phyloP scores from a whole-genome alignment of 805 yeast genomes.

The Ogataea nonfermentans region DNA sequence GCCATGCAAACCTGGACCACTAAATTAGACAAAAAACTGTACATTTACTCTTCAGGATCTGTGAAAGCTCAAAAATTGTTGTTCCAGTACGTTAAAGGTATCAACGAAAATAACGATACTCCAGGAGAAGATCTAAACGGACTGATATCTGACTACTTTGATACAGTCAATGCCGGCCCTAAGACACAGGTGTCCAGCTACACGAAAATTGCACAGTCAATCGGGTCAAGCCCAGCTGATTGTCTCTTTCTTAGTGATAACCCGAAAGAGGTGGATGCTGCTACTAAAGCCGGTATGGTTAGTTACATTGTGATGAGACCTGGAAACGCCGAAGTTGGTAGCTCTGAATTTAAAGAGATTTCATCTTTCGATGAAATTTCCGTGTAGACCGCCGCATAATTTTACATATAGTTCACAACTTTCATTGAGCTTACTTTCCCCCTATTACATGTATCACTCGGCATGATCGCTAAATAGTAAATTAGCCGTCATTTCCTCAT shows the following conservation, averaged over 20 bases:
- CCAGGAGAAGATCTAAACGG: conserved; percentile 49
- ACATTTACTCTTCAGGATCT: conserved; percentile 87
- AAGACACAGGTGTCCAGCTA: conserved; percentile 63
- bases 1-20: conserved; percentile 46
- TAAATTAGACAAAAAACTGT: conserved; percentile 37
- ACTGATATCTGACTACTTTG: conserved; percentile 67
- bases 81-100: conserved; percentile 57
- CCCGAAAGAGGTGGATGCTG: conserved; percentile 73
- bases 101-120: conserved; percentile 25
- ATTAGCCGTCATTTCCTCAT: conserved; percentile 96
- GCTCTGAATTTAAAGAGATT: not conserved
- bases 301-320: conserved; percentile 64
- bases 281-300: conserved; percentile 59
- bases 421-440: not conserved
- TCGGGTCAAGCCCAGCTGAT: conserved; percentile 20
- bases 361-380: conserved; percentile 9
- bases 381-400: conserved; percentile 3
- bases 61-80: conserved; percentile 81
- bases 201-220: conserved; percentile 43
- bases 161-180: conserved; percentile 79
- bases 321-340: conserved; percentile 60
- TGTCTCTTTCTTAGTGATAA: conserved; percentile 76
- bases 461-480: conserved; percentile 67
- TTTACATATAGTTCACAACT: not conserved
- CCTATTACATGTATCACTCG: conserved; percentile 21